Base-by-base conservation (phyloP, 345 rosid species). In the Turritis glabra region DNA sequence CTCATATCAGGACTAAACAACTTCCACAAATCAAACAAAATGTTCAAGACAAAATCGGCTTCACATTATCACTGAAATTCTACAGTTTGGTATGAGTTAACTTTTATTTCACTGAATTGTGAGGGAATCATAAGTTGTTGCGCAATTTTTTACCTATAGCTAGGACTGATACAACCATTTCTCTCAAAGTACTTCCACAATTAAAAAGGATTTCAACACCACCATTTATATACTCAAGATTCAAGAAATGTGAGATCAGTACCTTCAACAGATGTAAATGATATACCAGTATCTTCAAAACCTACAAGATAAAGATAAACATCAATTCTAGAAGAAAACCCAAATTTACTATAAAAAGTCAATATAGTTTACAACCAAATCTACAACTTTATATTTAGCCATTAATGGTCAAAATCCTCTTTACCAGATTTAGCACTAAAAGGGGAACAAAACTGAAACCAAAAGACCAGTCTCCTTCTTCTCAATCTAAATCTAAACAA, bases 241-340 rank as follows among this genome's bases (percentile, higher is more conserved):
- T 21, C 4, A 15, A 15, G 14, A 40, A 47, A 23, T 41, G 50
- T 30, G 67, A 75, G 53, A 64, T 41, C 43, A 67, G 40, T 89
- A 92, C 99, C 99, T 90, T 92, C 97, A 58, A 86, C 88, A 5
- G 96, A 92, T 62, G 92, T 93, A 74, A 92, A 94, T 40, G 97
- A 75, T 43, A 95, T 77, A 67, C 87, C 77, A 18, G 93, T 53
- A 60, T 92, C 99, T 30, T 92, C 99, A 81, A 94, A 90, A 64
- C 91, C 99, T 94, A 91, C 83, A 76, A 37, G 30, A 65, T 71
- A 64, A 59, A 79, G 32, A 51, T 43, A 70, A 14, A 47, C 21
- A 63, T 23, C 64, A 57, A 27, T 22, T 15, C 10, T n/a, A 19
- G 1, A 58, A 60, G 8, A 10, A 35, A 37, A n/a, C n/a, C 62